Percentiles rank a stretch among this genome's conserved stretches.
Evolutionary conservation across 2,329 filamentous ascomycete genomes (phyloP).

Genomic region (Orbilia blumenaviensis): DNA sequence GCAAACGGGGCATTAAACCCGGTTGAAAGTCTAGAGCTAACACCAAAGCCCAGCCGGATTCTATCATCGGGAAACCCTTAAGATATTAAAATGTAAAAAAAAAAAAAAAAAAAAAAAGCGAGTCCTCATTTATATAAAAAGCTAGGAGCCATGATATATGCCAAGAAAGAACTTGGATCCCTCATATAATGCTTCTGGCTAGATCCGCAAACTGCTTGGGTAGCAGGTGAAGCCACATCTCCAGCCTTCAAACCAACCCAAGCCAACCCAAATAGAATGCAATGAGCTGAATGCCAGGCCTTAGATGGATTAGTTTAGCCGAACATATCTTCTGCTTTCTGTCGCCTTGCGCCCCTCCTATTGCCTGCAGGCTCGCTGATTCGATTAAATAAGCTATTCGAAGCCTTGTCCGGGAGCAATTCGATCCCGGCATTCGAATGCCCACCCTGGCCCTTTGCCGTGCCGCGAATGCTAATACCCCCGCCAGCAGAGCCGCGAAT

Average conservation of each 20-base stretch:
- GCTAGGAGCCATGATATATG: not conserved
- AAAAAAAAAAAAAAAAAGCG: not conserved
- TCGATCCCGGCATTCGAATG: constrained; percentile 54
- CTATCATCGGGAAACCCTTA: not conserved
- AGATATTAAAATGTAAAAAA: not conserved
- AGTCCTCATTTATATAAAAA: not conserved
- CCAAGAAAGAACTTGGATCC: too few species aligned
- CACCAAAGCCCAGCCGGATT: not conserved
- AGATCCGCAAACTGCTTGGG: too few species aligned
- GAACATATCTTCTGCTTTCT: constrained; percentile 52
- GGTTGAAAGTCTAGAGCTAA: too few species aligned
- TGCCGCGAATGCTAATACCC: constrained; percentile 18
- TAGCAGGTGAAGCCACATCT: too few species aligned
- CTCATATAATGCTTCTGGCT: too few species aligned
- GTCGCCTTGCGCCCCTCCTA: constrained; percentile 29
- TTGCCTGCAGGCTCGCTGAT: constrained; percentile 32
- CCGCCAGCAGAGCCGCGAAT: constrained; percentile 47
- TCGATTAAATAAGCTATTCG: constrained; percentile 50
- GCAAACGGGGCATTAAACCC: too few species aligned
- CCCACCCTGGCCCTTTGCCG: constrained; percentile 35
- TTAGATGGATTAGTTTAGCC: constrained; percentile 14
- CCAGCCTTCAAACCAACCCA: not conserved
- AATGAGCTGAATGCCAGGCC: too few species aligned
- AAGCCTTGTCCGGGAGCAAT: constrained; percentile 53
- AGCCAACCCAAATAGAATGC: too few species aligned